Evolutionary conservation across 1,139 yeast genomes (phyloP).

Genomic region (Suhomyces panamericanus): DNA sequence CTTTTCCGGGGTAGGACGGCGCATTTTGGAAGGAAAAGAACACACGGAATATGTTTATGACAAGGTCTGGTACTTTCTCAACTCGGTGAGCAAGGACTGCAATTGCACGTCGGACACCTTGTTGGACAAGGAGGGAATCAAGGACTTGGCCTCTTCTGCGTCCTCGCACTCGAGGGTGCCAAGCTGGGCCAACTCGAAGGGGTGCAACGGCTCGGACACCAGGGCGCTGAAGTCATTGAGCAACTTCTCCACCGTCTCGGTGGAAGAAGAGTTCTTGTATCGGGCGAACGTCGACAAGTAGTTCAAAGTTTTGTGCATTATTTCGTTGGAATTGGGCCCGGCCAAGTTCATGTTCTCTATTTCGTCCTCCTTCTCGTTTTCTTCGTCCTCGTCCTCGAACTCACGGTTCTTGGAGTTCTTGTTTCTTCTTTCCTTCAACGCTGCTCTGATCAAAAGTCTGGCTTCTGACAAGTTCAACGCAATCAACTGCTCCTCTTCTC

Average conservation of each 20-base stretch:
- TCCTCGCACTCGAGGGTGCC: constrained; percentile 95
- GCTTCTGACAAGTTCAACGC: constrained; percentile 90
- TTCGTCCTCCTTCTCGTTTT: constrained; percentile 57
- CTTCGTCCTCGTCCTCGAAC: constrained; percentile 39
- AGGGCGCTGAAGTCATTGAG: constrained; percentile 68
- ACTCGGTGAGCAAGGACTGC: constrained; percentile 82
- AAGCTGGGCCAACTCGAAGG: constrained; percentile 92
- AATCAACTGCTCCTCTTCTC: constrained; percentile 72
- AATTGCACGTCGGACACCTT: constrained; percentile 87
- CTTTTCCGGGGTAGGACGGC: too few relatives aligned
- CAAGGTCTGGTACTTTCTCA: constrained; percentile 61
- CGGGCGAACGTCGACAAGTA: constrained; percentile 84
- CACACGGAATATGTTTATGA: constrained; percentile 19
- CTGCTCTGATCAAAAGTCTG: constrained; percentile 84
- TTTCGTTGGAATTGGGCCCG: constrained; percentile 61
- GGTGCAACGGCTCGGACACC: constrained; percentile 67
- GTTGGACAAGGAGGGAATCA: constrained; percentile 79
- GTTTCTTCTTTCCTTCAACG: constrained; percentile 73
- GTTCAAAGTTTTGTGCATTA: constrained; percentile 88
- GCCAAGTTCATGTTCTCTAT: constrained; percentile 70
- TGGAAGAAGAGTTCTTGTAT: constrained; percentile 88
- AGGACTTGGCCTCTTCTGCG: constrained; percentile 94
- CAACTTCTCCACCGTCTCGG: constrained; percentile 88
- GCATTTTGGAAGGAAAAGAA: too few relatives aligned
- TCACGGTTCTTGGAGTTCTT: constrained; percentile 36